Evolutionary conservation across 495 filamentous ascomycete genomes (phyloP).

Genomic region (Staphylotrichum longicolle): DNA sequence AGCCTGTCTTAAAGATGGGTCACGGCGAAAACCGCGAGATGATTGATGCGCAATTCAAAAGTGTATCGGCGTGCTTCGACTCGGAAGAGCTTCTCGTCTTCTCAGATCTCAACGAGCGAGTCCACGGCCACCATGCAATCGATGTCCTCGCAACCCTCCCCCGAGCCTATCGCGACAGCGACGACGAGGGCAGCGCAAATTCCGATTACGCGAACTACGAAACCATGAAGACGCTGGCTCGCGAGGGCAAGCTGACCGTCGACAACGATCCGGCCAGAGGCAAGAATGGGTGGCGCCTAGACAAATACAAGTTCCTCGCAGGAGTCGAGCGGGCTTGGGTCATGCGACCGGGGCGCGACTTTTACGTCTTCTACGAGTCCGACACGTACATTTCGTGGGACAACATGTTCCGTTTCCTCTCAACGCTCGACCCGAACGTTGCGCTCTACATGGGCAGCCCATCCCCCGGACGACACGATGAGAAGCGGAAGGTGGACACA

Average conservation of each 20-base stretch:
- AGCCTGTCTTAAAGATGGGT: conserved; percentile 33
- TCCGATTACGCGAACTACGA: conserved; percentile 20
- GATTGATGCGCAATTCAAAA: conserved; percentile 24
- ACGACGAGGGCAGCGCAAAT: conserved; percentile 1
- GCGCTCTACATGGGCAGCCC: conserved; percentile 56
- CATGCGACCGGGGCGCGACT: conserved; percentile 52
- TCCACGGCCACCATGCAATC: conserved; percentile 35
- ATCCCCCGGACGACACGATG: conserved; percentile 39
- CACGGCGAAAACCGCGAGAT: conserved; percentile 24
- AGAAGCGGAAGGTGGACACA: conserved; percentile 24
- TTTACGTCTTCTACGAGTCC: conserved; percentile 68
- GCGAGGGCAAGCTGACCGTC: conserved; percentile 18
- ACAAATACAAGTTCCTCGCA: conserved; percentile 71
- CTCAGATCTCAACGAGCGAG: conserved; percentile 41
- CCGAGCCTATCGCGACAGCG: conserved; percentile 1
- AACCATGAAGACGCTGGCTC: conserved; percentile 8
- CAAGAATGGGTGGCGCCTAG: conserved; percentile 54
- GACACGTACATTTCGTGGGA: conserved; percentile 64
- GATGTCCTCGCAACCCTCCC: conserved; percentile 40
- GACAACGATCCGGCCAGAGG: conserved; percentile 22
- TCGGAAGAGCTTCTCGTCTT: conserved; percentile 43
- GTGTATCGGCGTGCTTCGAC: conserved; percentile 27
- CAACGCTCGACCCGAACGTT: conserved; percentile 45
- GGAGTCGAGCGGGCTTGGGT: conserved; percentile 58
- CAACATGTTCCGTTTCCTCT: conserved; percentile 58